Conservation (phyloP, 2,329 filamentous ascomycete species). For the Trichophyton benhamiae region DNA sequence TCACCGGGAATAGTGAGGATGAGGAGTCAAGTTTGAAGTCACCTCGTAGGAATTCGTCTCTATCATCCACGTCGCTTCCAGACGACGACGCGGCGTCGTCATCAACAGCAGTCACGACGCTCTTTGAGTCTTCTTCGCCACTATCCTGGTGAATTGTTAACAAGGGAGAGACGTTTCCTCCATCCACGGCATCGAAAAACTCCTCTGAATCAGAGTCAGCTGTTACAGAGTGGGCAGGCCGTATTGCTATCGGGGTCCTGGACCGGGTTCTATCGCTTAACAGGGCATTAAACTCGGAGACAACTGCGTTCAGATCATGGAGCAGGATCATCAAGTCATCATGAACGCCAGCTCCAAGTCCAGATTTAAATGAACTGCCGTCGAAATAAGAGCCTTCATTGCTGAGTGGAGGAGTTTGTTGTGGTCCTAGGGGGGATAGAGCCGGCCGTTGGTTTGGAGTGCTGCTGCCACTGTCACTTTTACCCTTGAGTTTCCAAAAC, state of each 20-base stretch:
- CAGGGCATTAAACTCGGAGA: constrained; percentile 67
- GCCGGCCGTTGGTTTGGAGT: constrained; percentile 29
- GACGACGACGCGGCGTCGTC: constrained; percentile 40
- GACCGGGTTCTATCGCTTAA: constrained; percentile 63
- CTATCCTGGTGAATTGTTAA: constrained; percentile 62
- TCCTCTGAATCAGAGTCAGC: constrained; percentile 72
- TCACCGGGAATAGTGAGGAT: constrained; percentile 55
- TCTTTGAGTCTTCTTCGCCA: constrained; percentile 53
- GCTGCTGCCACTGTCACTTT: constrained; percentile 28
- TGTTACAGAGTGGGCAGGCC: constrained; percentile 41
- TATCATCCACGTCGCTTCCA: constrained; percentile 45
- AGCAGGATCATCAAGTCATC: constrained; percentile 76
- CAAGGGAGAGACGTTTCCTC: constrained; percentile 50
- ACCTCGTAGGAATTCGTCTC: constrained; percentile 28
- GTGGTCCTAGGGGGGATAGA: constrained; percentile 31
- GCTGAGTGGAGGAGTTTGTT: constrained; percentile 39
- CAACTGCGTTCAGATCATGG: constrained; percentile 69
- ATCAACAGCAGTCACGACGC: constrained; percentile 35
- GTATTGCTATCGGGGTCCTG: constrained; percentile 44
- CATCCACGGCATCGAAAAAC: constrained; percentile 83
- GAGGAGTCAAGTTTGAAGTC: constrained; percentile 24
- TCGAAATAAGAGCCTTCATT: constrained; percentile 16
- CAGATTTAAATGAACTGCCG: neutral
- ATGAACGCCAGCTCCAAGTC: constrained; percentile 45
- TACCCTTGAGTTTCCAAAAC: constrained; percentile 89